phyloP scores from a whole-genome alignment of 108 stramenopile genomes.

The Cyclotella kingstonii region DNA sequence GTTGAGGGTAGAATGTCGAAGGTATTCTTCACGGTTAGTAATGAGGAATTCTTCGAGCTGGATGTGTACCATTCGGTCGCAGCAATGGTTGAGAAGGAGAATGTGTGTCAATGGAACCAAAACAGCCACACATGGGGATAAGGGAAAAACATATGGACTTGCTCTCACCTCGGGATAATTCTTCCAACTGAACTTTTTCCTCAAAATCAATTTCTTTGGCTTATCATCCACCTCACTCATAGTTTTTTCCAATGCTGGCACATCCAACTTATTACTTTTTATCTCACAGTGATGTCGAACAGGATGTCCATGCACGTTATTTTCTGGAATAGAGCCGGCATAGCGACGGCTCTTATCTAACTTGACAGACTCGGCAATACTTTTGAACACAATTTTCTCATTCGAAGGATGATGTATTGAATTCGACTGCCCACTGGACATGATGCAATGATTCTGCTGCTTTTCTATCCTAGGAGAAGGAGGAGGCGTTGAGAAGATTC shows the following conservation, averaged over 20 bases:
- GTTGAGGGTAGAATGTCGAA: slow-evolving; percentile 81
- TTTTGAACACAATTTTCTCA: neutral
- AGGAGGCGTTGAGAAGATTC: slow-evolving; percentile 32
- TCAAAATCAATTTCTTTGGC: slow-evolving; percentile 48
- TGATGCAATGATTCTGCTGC: neutral
- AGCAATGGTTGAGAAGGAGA: neutral
- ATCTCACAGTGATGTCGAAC: neutral
- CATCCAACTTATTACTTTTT: neutral
- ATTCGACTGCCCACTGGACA: too few relatives aligned
- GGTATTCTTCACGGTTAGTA: slow-evolving; percentile 81
- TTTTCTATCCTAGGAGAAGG: slow-evolving; percentile 12
- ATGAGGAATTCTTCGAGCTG: slow-evolving; percentile 46
- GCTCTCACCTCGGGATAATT: slow-evolving; percentile 82
- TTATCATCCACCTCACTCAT: neutral
- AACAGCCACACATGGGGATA: neutral
- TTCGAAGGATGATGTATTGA: slow-evolving; percentile 4
- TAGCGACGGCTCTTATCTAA: slow-evolving; percentile 15
- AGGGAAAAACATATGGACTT: neutral
- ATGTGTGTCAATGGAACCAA: neutral
- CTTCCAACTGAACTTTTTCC: slow-evolving; percentile 87
- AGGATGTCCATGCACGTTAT: neutral
- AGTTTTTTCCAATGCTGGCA: neutral
- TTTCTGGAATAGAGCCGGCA: slow-evolving; percentile 28
- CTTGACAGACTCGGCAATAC: slow-evolving; percentile 24
- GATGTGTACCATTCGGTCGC: neutral